Base-by-base conservation (phyloP, 2,329 filamentous ascomycete genomes). In the Knufia petricola region DNA sequence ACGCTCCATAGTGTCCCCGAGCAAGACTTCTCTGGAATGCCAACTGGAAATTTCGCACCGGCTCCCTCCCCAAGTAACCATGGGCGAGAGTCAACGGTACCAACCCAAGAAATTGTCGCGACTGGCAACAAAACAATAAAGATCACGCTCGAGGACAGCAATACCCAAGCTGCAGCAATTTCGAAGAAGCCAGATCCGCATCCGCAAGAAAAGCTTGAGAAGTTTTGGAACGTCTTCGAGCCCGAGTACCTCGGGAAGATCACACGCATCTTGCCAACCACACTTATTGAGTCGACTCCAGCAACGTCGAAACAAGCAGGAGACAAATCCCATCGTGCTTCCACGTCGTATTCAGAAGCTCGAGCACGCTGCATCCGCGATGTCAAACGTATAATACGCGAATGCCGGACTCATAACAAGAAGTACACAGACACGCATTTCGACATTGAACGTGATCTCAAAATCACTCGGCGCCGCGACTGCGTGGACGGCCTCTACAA, bases 401-500 rank as follows among this genome's bases (percentile, higher is more conserved):
- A 81, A 59, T 94, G 87, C 63, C 74, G 80, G 19, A 76, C 84
- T 6, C 72, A 87, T 49, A 94, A 94, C 64, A 83, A 88, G 59
- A 89, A 87, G 64, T 95, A 94, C 61, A 78, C 83, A n/a, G 87
- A 94, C 61, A 78, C 82, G n/a, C 81, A 90, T 63, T 94, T 94
- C 62, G 85, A 94, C 62, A 79, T 94, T 44, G 87, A 94, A 61
- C 69, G 77, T 24, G 85, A 89, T 63, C 72, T 88, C 53, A 84
- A 86, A 65, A 53, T 56, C 46, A 56, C 51, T 2, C 66, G 69
- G 17, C 64, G 61, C 6, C 61, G 69, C 45, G 70, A 79, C 58
- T 80, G 73, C 56, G 59, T 79, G 26, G 70, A 74, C 56, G 70
- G 72, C 1, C 59, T 79, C 38, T 45, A 50, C 31, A 26, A 38